phyloP scores from a whole-genome alignment of 1,284 basidiomycete species.

The Pseudozyma sp. region DNA sequence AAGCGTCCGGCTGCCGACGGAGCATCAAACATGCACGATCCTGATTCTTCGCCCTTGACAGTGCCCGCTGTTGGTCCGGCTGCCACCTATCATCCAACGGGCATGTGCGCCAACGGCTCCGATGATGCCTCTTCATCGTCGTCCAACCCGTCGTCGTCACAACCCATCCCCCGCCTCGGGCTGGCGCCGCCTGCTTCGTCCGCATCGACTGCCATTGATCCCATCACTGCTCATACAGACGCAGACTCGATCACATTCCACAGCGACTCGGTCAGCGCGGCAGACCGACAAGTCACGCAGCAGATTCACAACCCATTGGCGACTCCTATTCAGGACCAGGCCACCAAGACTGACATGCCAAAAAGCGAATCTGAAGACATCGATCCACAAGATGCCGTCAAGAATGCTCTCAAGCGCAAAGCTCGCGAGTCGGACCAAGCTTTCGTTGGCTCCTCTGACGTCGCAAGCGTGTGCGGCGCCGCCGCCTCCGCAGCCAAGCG shows the following conservation, averaged over 20 bases:
- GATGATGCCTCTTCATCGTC: constrained; percentile 4
- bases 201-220: constrained; percentile 12
- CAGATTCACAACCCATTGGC: constrained; percentile 16
- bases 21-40: neutral
- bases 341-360: constrained; percentile 3
- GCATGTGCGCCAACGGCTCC: constrained; percentile 16
- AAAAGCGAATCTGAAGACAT: constrained; percentile 30
- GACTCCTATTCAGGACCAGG: constrained; percentile 15
- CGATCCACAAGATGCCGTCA: constrained; percentile 31
- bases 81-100: constrained; percentile 22
- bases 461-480: neutral
- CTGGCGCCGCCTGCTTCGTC: constrained; percentile 5
- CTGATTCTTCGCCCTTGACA: constrained; percentile 33
- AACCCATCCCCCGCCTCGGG: neutral
- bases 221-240: constrained; percentile 22
- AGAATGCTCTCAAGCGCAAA: constrained; percentile 34
- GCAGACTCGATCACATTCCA: constrained; percentile 19
- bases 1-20: constrained; percentile 5
- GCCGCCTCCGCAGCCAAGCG: constrained; percentile 13
- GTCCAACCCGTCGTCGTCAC: constrained; percentile 6
- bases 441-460: neutral
- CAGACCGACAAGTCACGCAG: constrained; percentile 12
- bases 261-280: constrained; percentile 21
- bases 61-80: constrained; percentile 17
- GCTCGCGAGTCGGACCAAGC: constrained; percentile 27